phyloP scores from a whole-genome alignment of 202 grass and related monocot species.

The Hordeum pubiflorum region DNA sequence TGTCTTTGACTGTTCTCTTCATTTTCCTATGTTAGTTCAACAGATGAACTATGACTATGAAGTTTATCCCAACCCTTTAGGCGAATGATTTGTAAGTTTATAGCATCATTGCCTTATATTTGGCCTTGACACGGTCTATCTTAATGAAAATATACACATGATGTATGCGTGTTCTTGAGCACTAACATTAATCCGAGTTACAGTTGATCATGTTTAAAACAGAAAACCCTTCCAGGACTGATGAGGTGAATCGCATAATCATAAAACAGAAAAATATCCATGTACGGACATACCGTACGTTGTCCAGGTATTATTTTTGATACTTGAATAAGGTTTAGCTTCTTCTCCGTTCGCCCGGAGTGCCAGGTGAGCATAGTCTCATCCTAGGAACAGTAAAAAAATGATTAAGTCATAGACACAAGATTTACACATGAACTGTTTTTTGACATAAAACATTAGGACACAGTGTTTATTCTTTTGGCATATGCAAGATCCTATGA shows the following conservation, averaged over 20 bases:
- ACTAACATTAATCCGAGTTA: not conserved
- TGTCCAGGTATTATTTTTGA: slow-evolving; percentile 74
- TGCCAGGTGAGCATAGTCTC: slow-evolving; percentile 58
- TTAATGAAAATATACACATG: not conserved
- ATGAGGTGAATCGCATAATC: slow-evolving; percentile 10
- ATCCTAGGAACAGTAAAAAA: slow-evolving; percentile 41
- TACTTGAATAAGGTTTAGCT: slow-evolving; percentile 55
- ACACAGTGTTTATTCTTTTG: not conserved
- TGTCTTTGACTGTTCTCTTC: not conserved
- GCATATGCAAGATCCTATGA: not conserved
- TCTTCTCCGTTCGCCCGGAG: slow-evolving; percentile 55
- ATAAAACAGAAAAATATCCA: not conserved
- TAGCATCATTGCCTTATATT: not conserved
- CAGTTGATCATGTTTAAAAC: not conserved
- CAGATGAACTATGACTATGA: not conserved
- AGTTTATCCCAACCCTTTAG: not conserved
- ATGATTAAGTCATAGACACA: slow-evolving; percentile 2
- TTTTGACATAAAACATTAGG: not conserved
- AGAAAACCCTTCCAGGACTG: not conserved
- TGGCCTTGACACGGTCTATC: not conserved
- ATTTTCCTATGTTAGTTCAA: not conserved
- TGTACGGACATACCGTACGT: slow-evolving; percentile 43
- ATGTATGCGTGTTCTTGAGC: not conserved
- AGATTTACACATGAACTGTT: not conserved
- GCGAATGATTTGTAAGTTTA: too few relatives aligned